Evolutionary conservation across 768 basidiomycete genomes (phyloP).

Genomic region (Cyclocybe aegerita): DNA sequence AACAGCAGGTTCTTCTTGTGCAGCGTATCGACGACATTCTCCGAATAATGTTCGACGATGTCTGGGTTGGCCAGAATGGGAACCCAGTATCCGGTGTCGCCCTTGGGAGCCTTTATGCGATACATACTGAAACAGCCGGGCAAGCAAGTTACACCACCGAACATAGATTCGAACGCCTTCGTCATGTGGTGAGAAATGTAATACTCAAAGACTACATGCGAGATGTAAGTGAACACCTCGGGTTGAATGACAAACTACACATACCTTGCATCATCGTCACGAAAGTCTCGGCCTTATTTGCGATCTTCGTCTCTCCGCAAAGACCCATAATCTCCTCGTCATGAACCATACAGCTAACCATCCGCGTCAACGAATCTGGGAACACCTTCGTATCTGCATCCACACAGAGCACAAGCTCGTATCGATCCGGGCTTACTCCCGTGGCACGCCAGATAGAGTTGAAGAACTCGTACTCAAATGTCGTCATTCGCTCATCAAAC

Average conservation of each 20-base stretch:
- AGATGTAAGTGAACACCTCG: slow-evolving; percentile 2
- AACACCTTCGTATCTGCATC: slow-evolving; percentile 99
- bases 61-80: slow-evolving; percentile 98
- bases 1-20: slow-evolving; percentile 99
- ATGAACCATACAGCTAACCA: slow-evolving; percentile 95
- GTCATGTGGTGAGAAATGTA: slow-evolving; percentile 99
- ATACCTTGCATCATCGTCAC: slow-evolving; percentile 99
- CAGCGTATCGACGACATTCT: slow-evolving; percentile 97
- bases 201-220: slow-evolving; percentile 88
- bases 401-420: slow-evolving; percentile 93
- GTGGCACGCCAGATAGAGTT: slow-evolving; percentile 96
- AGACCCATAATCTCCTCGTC: slow-evolving; percentile 99
- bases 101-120: slow-evolving; percentile 99
- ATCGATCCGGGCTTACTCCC: slow-evolving; percentile 93
- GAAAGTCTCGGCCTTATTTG: slow-evolving; percentile 98
- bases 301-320: slow-evolving; percentile 99
- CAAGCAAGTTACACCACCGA: slow-evolving; percentile 98
- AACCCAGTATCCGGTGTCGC: slow-evolving; percentile 94
- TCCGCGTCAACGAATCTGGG: slow-evolving; percentile 94
- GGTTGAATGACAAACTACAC: slow-evolving; percentile 24
- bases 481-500: slow-evolving; percentile 99
- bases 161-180: slow-evolving; percentile 99
- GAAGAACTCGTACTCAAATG: slow-evolving; percentile 99
- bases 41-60: slow-evolving; percentile 97
- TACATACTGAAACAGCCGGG: slow-evolving; percentile 99